Conservation (phyloP, 345 rosid species). For the Arabis alpina region DNA sequence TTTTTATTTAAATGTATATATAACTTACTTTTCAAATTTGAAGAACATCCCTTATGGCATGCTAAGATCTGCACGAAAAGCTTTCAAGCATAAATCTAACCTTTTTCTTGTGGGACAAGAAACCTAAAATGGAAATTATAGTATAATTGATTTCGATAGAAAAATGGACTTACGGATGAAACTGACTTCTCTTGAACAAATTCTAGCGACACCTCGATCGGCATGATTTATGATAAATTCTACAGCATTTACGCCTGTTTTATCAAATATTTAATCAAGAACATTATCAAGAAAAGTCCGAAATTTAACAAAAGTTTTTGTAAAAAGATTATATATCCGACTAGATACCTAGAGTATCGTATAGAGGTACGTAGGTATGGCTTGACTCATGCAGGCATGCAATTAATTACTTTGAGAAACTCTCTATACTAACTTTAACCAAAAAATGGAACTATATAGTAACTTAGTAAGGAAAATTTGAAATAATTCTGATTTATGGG, state of each 20-base stretch:
- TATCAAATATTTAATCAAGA: neutral
- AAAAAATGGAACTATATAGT: too few species aligned
- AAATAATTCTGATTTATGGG: neutral
- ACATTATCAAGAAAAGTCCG: neutral
- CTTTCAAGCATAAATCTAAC: neutral
- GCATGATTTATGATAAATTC: conserved; percentile 95
- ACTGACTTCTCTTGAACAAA: conserved; percentile 83
- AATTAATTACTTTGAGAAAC: conserved; percentile 15
- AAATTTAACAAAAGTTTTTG: neutral
- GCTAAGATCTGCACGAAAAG: conserved; percentile 64
- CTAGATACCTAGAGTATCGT: conserved; percentile 82
- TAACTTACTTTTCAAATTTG: conserved; percentile 68
- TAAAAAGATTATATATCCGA: conserved; percentile 54
- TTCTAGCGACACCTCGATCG: conserved; percentile 79
- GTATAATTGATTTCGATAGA: neutral
- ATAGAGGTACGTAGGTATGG: conserved; percentile 79
- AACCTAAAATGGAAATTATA: neutral
- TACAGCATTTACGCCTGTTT: conserved; percentile 83
- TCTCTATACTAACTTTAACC: neutral
- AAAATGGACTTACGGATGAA: conserved; percentile 59
- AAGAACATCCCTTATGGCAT: conserved; percentile 66
- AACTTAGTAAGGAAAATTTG: neutral
- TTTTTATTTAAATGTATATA: neutral
- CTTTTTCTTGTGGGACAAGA: conserved; percentile 26
- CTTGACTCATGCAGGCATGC: conserved; percentile 88